Evolutionary conservation across 2,329 filamentous ascomycete genomes (phyloP).

Genomic region (Pseudohalonectria lignicola): DNA sequence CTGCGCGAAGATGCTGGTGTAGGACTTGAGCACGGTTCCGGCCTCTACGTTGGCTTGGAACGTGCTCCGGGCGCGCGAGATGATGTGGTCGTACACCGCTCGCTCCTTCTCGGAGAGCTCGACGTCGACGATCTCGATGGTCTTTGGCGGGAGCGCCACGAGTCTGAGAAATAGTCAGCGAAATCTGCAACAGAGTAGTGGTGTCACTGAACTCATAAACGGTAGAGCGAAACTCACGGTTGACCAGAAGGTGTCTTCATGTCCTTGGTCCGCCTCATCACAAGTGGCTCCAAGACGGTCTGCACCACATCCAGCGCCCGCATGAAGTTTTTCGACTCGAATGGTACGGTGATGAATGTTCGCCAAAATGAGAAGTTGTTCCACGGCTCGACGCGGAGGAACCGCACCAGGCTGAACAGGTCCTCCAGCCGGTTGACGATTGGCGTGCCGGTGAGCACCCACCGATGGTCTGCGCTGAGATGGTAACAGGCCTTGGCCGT

Average conservation of each 20-base stretch:
- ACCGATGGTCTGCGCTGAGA: constrained; percentile 72
- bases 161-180: constrained; percentile 39
- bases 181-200: too few relatives aligned
- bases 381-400: constrained; percentile 93
- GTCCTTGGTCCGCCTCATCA: constrained; percentile 88
- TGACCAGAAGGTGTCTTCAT: constrained; percentile 88
- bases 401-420: constrained; percentile 84
- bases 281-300: constrained; percentile 90
- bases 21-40: constrained; percentile 88
- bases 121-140: constrained; percentile 76
- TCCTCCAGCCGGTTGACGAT: constrained; percentile 96
- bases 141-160: constrained; percentile 71
- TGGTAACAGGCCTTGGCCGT: constrained; percentile 94
- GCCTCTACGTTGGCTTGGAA: constrained; percentile 82
- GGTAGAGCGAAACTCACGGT: constrained; percentile 18
- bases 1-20: constrained; percentile 94
- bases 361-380: constrained; percentile 99
- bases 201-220: too few relatives aligned
- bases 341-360: constrained; percentile 95
- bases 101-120: constrained; percentile 77
- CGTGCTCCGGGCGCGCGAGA: constrained; percentile 67
- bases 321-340: constrained; percentile 90
- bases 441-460: constrained; percentile 89
- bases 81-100: constrained; percentile 89
- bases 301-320: constrained; percentile 93